Percentiles rank a stretch among this genome's conserved stretches.
Conservation (phyloP, 176 grass and related monocot genomes). For the Bonia amplexicaulis region DNA sequence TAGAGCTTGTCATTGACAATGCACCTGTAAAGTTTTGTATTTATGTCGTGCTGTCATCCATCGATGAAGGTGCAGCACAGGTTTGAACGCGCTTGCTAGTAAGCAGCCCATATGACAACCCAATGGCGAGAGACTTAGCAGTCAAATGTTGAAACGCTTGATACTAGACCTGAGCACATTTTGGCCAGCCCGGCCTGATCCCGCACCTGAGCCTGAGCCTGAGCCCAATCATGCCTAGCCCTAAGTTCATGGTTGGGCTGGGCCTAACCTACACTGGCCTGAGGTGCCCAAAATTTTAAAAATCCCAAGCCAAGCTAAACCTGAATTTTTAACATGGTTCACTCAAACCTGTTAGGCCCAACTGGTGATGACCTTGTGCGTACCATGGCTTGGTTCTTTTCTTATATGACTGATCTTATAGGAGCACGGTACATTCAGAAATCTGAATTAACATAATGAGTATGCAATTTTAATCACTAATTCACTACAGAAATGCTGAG, state of each 20-base stretch:
- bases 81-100: background rate
- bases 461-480: background rate
- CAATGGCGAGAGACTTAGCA: background rate
- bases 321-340: background rate
- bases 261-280: background rate
- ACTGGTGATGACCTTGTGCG: background rate
- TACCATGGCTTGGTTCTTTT: no score
- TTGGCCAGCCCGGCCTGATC: background rate
- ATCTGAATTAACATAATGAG: no score
- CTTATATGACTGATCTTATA: background rate
- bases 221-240: background rate
- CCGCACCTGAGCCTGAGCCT: background rate
- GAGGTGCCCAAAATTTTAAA: background rate
- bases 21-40: background rate
- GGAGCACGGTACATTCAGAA: background rate
- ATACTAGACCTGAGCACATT: background rate
- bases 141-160: background rate
- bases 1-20: background rate
- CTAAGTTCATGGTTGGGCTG: slow-evolving; percentile 1
- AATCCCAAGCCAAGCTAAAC: background rate
- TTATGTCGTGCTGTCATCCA: background rate
- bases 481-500: no score
- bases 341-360: background rate
- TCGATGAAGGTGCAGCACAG: background rate
- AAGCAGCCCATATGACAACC: background rate